phyloP scores from a whole-genome alignment of 78 protist species.

The Bigelowiella natans region DNA sequence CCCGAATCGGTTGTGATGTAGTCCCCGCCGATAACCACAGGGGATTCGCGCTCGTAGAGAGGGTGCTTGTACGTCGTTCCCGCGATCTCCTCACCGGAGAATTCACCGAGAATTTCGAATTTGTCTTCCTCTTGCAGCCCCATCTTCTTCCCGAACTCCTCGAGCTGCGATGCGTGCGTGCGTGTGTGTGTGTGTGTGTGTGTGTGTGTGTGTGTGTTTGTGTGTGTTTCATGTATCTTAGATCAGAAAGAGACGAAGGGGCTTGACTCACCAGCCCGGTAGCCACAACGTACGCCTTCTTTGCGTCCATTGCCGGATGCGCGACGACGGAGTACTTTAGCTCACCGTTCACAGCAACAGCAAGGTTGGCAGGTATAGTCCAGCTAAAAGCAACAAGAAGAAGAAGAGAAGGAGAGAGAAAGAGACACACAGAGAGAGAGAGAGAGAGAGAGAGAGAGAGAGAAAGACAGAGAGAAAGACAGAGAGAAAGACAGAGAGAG shows the following conservation, averaged over 20 bases:
- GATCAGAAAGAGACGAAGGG: neutral
- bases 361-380: constrained; percentile 81
- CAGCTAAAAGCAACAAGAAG: too few species aligned
- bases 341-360: constrained; percentile 19
- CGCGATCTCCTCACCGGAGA: neutral
- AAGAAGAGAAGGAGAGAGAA: too few species aligned
- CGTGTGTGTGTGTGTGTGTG: neutral
- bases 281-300: too few species aligned
- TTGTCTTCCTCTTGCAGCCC: too few species aligned
- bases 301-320: neutral
- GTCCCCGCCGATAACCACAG: constrained; percentile 22
- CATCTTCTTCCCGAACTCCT: too few species aligned
- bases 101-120: neutral
- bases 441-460: too few species aligned
- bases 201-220: neutral
- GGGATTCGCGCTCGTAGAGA: neutral
- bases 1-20: constrained; percentile 69
- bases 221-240: neutral
- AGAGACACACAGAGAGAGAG: too few species aligned
- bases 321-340: constrained; percentile 13
- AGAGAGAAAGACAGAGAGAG: too few species aligned
- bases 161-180: neutral
- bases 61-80: constrained; percentile 27
- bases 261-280: neutral
- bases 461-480: too few species aligned